Base-by-base conservation (phyloP, 148 eudicot species). In the Selenicereus undatus region DNA sequence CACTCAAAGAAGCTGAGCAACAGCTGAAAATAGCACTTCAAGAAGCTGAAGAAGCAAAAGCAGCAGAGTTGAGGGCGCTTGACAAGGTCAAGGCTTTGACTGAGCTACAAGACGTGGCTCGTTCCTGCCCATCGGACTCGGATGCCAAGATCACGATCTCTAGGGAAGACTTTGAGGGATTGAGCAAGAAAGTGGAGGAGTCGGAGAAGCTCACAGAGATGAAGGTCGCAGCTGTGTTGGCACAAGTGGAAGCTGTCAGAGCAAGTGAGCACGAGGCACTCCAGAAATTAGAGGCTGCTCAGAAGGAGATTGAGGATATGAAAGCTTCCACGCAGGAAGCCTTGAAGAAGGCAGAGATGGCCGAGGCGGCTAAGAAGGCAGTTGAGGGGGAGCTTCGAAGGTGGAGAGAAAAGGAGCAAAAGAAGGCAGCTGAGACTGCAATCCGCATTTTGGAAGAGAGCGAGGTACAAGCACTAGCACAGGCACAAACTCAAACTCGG, bases 241-340 rank as follows among this genome's bases (percentile, higher is more conserved):
- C 98, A 62, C 95, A 93, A 82, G 94, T 90, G 39, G 98, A 91
- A 79, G 97, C 95, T 48, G 89, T 96, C 75, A 92, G 87, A 83
- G 98, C 98, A 27, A 92, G 99, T 79, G 97, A 96, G 82, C 88
- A 88, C 43, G 99, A 93, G 85, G 97, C 94, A 51, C 64, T 90
- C 22, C 85, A 92, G 88, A 90, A 80, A 78, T 82, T 96, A 75
- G 97, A 91, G 80, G 89, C 88, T 24, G 75, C 89, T 39, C 84
- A 85, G 79, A 91, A 92, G 85, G 99, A 96, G 86, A 90, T 92
- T 13, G 88, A 86, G 45, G 94, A 88, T 13, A 87, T 89, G 84
- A 91, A 90, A 80, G 86, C 86, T 64, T 91, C 92, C 20, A 91
- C 93, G 24, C 85, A 85, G 72, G 97, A 87, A 39, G 94, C 95